These are phyloP conservation scores for Neospora caninum DNA, from an alignment of 169 alveolate species.

Conservation along the genomic window DNA sequence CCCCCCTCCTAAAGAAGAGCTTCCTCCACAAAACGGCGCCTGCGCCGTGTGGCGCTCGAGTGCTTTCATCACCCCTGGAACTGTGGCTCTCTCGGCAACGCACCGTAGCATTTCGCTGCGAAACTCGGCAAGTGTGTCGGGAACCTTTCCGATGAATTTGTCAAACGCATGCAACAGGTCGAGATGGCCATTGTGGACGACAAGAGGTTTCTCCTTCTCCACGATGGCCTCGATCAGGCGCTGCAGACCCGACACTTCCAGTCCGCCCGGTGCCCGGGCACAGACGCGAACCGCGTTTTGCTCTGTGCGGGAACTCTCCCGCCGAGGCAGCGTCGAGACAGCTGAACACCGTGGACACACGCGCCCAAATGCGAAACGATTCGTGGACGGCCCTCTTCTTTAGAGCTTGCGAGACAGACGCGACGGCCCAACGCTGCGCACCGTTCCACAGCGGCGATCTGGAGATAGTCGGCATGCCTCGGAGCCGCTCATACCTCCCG, in stretches of 20 bases:
- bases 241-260: constrained; percentile 69
- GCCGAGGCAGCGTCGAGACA: not conserved
- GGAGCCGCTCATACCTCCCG: too few species aligned
- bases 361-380: not conserved
- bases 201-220: constrained; percentile 72
- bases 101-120: constrained; percentile 36
- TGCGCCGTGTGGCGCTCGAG: too few species aligned
- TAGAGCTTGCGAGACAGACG: too few species aligned
- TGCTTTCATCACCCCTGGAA: too few species aligned
- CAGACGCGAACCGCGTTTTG: not conserved
- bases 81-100: not conserved
- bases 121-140: constrained; percentile 68
- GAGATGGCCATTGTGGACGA: constrained; percentile 79
- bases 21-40: too few species aligned
- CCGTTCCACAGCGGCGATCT: too few species aligned
- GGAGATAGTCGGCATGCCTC: too few species aligned
- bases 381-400: too few species aligned
- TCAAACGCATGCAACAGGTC: constrained; percentile 76
- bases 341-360: not conserved
- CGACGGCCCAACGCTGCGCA: too few species aligned
- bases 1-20: too few species aligned
- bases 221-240: constrained; percentile 67
- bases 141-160: constrained; percentile 74
- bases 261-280: constrained; percentile 26
- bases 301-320: not conserved